Evolutionary conservation across 306 rosid genomes (phyloP), one percentile per base, ranked within the genome.

Genomic region (Abrus pulchellus): DNA sequence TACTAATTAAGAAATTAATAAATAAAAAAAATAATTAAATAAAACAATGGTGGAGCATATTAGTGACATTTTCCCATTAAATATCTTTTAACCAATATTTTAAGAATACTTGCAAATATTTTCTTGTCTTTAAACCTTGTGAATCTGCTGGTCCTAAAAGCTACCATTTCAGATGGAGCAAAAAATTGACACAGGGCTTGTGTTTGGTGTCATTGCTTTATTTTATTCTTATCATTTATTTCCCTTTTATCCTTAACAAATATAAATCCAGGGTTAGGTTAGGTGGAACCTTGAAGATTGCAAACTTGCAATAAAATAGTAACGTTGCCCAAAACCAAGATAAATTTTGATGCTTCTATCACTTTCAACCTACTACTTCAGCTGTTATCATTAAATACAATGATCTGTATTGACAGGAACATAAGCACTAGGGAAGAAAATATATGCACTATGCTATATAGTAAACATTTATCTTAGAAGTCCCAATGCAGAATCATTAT

Each of bases 301-400:
- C 40, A 36, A 36, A 36, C 40, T 71, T 69, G 66, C 57, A 48
- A 84, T 82, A 41, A 69, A 87, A 81, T 84, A 80, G 8, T 34
- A 68, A 70, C 62, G 9, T 59, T 64, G 68, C 48, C 61, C 80
- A 68, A 79, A 61, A 54, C 43, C 61, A 47, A 11, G 69, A 53
- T 65, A 43, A 80, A 77, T n/a, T 77, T 74, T 74, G 41, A 62
- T 52, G 67, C 64, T 80, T 77, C 77, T 41, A 68, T 83, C 87
- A n/a, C 81, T 83, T 83, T 86, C 87, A 80, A 53, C 36, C 47
- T 52, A 52, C 78, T 73, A 20, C 74, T 80, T 68, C 56, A 75
- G 70, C 78, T 72, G 20, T 47, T 74, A 71, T 72, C 71, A 72
- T 64, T 56, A 57, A 72, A 38, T 63, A 70, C 52, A 70, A 27